Evolutionary conservation across 148 eudicot genomes (phyloP).

Genomic region (Oxyria digyna): DNA sequence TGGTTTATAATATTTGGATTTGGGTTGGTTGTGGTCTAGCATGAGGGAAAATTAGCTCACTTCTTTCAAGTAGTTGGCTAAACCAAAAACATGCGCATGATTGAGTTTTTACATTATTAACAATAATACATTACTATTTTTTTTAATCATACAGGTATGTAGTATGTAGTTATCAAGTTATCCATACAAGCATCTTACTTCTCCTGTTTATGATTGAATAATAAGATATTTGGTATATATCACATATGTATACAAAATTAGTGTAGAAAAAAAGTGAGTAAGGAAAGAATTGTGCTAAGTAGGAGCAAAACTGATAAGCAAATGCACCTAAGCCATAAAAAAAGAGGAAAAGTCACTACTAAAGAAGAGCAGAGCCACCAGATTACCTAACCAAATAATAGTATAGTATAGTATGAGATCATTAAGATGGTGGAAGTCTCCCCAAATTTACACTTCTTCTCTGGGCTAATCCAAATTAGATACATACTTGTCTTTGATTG

Average conservation of each 20-base stretch:
- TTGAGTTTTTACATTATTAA: neutral
- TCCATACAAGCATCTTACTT: neutral
- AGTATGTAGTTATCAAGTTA: neutral
- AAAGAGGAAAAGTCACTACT: neutral
- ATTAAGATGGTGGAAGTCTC: neutral
- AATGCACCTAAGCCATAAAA: neutral
- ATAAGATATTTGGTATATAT: neutral
- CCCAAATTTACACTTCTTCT: neutral
- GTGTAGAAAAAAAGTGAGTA: neutral
- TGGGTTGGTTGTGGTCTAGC: neutral
- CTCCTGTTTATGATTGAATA: neutral
- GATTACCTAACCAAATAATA: neutral
- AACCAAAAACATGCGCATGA: neutral
- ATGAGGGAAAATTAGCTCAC: neutral
- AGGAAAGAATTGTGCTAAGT: neutral
- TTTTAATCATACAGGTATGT: neutral
- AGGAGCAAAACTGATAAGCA: constrained; percentile 1
- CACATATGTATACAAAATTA: neutral
- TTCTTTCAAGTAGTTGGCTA: neutral
- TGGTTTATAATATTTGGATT: too few species aligned
- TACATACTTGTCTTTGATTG: too few species aligned
- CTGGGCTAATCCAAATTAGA: too few species aligned
- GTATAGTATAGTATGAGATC: neutral
- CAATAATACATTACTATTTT: neutral
- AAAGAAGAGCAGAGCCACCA: neutral